Base-by-base conservation (phyloP, 805 yeast genomes). In the Cyberlindnera saturnus region DNA sequence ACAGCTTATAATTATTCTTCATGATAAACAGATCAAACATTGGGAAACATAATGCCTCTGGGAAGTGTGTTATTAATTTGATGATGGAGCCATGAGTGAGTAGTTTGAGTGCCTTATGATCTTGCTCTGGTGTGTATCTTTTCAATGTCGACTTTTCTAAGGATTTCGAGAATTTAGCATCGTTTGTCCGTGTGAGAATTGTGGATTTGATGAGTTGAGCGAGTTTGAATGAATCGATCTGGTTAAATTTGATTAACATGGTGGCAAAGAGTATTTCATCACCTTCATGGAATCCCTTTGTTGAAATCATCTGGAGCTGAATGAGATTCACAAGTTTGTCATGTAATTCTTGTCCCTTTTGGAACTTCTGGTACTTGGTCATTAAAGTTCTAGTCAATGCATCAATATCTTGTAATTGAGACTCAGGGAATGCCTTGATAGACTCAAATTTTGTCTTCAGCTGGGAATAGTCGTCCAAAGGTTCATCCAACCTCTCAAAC, bases 391-490 rank as follows among this genome's bases (percentile, higher is more conserved):
- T 28, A 6, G 32, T 15, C 17, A 45, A 11, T 7, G 29, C 18
- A 3, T 49, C 47, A 23, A 49, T 41, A 49, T 66, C 69, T 3
- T 43, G 43, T 31, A 55, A 51, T 42, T 64, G 63, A 14, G 56
- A 53, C 4, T 48, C 42, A 3, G 69, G 66, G 36, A 64, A 57
- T 15, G 57, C 57, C 49, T 63, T 44, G 17, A 52, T 61, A 31
- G 50, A 45, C 9, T 55, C 41, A 10, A 61, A 41, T 39, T 69
- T 64, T 16, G 59, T 44, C 32, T 55, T 58, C 13, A 65, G 41
- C 34, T 70, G 71, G 35, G 66, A 66, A 49, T 61, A 70, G 15
- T 67, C 59, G 39, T 77, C 67, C 42, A 32, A 32, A 34, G 49
- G 57, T 6, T 35, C 39, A 43, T 52, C 37, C 34, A 44, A 50